Evolutionary conservation across 163 green algal genomes (phyloP).

Genomic region (Scenedesmus sp.): DNA sequence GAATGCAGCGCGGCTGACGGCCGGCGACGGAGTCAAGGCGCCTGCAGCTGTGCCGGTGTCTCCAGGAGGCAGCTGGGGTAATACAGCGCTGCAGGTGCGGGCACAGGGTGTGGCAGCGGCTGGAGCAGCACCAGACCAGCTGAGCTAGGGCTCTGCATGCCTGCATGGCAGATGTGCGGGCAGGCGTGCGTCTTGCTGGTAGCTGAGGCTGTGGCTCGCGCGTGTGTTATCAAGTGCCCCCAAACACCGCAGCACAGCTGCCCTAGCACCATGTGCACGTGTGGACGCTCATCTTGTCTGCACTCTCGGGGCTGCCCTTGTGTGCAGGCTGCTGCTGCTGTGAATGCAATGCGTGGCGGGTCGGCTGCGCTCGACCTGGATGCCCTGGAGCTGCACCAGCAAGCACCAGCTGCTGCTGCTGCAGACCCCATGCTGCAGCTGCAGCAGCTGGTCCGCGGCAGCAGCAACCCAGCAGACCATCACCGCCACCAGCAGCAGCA

Average conservation of each 20-base stretch:
- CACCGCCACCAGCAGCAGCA: conserved; percentile 19
- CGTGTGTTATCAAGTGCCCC: no score
- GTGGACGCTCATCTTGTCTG: background rate
- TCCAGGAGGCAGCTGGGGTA: background rate
- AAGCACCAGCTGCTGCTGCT: background rate
- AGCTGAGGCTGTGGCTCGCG: no score
- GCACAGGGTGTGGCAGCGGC: background rate
- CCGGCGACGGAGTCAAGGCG: background rate
- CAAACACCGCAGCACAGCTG: no score
- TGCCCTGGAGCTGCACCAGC: background rate
- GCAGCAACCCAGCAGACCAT: background rate
- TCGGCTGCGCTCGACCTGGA: background rate
- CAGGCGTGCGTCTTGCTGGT: no score
- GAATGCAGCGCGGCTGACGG: conserved; percentile 28
- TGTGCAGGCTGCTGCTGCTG: conserved; percentile 1
- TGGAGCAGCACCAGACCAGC: background rate
- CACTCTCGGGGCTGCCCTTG: background rate
- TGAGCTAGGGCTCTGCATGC: background rate
- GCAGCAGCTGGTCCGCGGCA: background rate
- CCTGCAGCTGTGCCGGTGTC: background rate
- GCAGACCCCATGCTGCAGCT: background rate
- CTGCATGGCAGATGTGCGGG: no score
- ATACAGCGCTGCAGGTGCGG: background rate
- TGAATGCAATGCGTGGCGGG: background rate
- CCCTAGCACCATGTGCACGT: no score